Evolutionary conservation across 352 stramenopile species (phyloP).

Genomic region (Phytophthora citricola): DNA sequence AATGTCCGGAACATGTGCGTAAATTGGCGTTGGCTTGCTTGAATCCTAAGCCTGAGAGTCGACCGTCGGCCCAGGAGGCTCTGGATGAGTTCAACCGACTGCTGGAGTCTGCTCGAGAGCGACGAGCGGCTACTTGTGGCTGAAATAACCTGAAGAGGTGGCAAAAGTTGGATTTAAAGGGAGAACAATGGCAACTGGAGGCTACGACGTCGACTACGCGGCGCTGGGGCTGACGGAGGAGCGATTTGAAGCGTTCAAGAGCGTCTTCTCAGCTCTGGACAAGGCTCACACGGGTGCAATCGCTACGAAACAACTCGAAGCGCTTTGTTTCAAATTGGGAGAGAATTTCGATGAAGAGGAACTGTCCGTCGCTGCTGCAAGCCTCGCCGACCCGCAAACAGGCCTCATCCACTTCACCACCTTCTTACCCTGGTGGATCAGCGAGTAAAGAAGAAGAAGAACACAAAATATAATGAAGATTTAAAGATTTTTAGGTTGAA

Average conservation of each 20-base stretch:
- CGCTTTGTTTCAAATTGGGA: conserved; percentile 64
- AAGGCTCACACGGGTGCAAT: conserved; percentile 59
- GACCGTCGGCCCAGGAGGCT: conserved; percentile 41
- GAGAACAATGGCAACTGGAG: conserved; percentile 22
- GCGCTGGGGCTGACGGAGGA: conserved; percentile 53
- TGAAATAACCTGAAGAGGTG: conserved; percentile 17
- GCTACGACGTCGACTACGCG: conserved; percentile 60
- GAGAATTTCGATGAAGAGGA: conserved; percentile 71
- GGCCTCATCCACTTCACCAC: conserved; percentile 66
- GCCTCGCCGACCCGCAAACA: conserved; percentile 56
- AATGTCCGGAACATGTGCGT: conserved; percentile 16
- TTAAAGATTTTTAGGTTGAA: background rate
- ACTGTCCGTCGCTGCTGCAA: conserved; percentile 50
- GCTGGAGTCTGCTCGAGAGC: conserved; percentile 14
- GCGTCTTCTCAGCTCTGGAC: conserved; percentile 58
- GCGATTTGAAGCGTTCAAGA: conserved; percentile 69
- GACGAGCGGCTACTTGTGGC: background rate
- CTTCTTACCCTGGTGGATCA: conserved; percentile 75
- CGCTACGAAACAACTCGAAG: conserved; percentile 58
- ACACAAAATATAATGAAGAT: background rate
- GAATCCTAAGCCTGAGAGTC: conserved; percentile 23
- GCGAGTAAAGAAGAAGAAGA: conserved; percentile 36
- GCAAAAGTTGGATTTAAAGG: conserved; percentile 10
- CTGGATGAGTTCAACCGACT: conserved; percentile 31
- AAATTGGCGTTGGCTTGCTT: conserved; percentile 12